phyloP scores from a whole-genome alignment of 768 basidiomycete species.

The Boletus insuetus region DNA sequence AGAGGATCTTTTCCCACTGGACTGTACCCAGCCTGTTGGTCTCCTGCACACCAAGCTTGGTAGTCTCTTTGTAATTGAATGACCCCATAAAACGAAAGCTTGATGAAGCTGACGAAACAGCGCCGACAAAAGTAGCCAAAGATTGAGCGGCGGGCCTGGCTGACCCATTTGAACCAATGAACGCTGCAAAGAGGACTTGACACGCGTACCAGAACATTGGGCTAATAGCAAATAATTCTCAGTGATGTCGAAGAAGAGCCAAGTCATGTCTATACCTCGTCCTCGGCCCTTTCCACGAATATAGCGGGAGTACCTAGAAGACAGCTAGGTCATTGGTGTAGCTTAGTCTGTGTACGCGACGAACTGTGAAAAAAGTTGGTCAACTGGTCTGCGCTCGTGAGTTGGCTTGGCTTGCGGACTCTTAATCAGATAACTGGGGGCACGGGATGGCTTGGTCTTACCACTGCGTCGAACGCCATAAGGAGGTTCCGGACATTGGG shows the following conservation, averaged over 20 bases:
- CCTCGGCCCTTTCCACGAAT: constrained; percentile 57
- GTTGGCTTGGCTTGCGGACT: constrained; percentile 42
- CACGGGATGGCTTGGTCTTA: constrained; percentile 20
- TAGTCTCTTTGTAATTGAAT: constrained; percentile 66
- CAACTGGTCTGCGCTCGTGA: constrained; percentile 56
- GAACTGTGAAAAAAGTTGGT: constrained; percentile 54
- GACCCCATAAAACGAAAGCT: constrained; percentile 74
- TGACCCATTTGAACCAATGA: not conserved
- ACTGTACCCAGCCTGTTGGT: constrained; percentile 47
- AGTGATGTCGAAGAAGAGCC: constrained; percentile 2
- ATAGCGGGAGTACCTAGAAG: constrained; percentile 50
- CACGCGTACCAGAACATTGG: constrained; percentile 25
- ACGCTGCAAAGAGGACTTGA: constrained; percentile 10
- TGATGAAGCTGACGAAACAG: constrained; percentile 70
- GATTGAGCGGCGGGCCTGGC: constrained; percentile 67
- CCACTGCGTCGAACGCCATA: constrained; percentile 42
- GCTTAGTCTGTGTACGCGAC: constrained; percentile 5
- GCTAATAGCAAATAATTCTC: constrained; percentile 13
- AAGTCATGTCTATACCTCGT: constrained; percentile 41
- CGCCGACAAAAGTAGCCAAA: constrained; percentile 82
- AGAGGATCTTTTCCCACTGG: constrained; percentile 51
- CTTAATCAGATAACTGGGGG: constrained; percentile 17
- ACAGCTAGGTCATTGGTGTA: not conserved
- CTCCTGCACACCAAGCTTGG: constrained; percentile 56
- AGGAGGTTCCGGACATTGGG: constrained; percentile 45